Conservation (phyloP, 768 basidiomycete genomes). For the Hygrophorus pudorinus region DNA sequence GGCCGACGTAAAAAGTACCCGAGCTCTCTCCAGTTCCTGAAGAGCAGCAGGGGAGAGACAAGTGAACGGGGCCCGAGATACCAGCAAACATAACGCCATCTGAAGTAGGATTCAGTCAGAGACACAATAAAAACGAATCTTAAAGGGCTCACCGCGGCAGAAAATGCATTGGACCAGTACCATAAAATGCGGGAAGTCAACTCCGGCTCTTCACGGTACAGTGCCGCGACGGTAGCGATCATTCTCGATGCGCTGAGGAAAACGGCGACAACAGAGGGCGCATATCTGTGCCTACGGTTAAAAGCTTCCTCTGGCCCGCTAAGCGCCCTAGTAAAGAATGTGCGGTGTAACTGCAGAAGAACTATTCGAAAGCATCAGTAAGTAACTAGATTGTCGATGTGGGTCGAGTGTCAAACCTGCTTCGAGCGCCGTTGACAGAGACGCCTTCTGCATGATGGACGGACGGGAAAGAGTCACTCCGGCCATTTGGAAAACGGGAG, state of each 20-base stretch:
- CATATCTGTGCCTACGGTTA: conserved; percentile 52
- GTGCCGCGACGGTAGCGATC: conserved; percentile 47
- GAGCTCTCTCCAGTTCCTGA: conserved; percentile 45
- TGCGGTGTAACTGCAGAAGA: conserved; percentile 55
- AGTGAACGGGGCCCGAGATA: conserved; percentile 59
- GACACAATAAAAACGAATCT: conserved; percentile 1
- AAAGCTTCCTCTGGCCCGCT: conserved; percentile 48
- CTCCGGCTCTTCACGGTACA: conserved; percentile 49
- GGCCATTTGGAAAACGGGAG: conserved; percentile 31
- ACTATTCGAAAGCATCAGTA: conserved; percentile 24
- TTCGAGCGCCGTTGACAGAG: conserved; percentile 49
- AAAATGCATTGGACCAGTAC: conserved; percentile 46
- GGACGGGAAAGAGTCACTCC: conserved; percentile 32
- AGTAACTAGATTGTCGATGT: not conserved
- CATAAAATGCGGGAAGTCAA: conserved; percentile 43
- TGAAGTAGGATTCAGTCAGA: conserved; percentile 11
- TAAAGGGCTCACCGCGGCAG: conserved; percentile 33
- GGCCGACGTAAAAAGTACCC: conserved; percentile 34
- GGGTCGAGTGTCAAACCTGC: conserved; percentile 31
- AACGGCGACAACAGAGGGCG: conserved; percentile 61
- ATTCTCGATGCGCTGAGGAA: conserved; percentile 55
- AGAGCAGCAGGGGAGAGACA: conserved; percentile 54
- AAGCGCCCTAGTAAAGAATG: conserved; percentile 57
- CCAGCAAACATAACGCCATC: conserved; percentile 42
- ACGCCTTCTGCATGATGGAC: conserved; percentile 49